phyloP scores from a whole-genome alignment of 257 asterid species.

The Gentiana dahurica region DNA sequence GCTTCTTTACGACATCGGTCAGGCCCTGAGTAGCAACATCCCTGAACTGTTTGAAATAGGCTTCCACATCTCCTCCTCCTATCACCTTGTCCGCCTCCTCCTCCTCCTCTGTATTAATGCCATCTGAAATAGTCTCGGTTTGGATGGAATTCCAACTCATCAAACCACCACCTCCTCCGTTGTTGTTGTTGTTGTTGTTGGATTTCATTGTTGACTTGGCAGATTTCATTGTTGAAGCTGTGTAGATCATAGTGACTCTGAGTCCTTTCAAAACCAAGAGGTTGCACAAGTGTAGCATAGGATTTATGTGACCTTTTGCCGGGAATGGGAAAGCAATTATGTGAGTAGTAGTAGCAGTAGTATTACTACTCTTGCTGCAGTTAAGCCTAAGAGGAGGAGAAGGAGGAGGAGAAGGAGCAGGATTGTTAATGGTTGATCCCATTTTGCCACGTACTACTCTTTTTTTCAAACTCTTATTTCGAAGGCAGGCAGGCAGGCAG shows the following conservation, averaged over 20 bases:
- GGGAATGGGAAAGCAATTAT: conserved; percentile 31
- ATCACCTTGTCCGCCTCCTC: conserved; percentile 1
- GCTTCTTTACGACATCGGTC: conserved; percentile 9
- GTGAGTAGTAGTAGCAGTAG: not conserved
- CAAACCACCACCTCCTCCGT: too few relatives aligned
- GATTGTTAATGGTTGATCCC: too few relatives aligned
- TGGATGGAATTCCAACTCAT: conserved; percentile 1
- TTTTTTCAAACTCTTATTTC: too few relatives aligned
- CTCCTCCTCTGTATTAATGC: not conserved
- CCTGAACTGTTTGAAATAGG: conserved; percentile 8
- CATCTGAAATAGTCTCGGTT: conserved; percentile 20
- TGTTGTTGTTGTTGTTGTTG: too few relatives aligned
- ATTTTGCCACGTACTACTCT: too few relatives aligned
- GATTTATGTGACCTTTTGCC: conserved; percentile 41
- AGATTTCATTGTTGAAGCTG: conserved; percentile 3
- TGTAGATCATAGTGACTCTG: conserved; percentile 15
- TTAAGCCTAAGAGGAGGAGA: too few relatives aligned
- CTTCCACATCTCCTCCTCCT: conserved; percentile 4
- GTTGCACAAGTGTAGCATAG: conserved; percentile 22
- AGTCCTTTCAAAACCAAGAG: conserved; percentile 20
- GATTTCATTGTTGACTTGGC: not conserved
- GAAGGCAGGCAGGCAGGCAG: too few relatives aligned
- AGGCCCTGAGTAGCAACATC: conserved; percentile 2
- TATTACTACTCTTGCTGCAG: too few relatives aligned
- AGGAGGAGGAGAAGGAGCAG: too few relatives aligned